Evolutionary conservation across 371 early-diverging fungal genomes (phyloP), one percentile per base, ranked within the genome.

Genomic region (Rhizopus arrhizus): DNA sequence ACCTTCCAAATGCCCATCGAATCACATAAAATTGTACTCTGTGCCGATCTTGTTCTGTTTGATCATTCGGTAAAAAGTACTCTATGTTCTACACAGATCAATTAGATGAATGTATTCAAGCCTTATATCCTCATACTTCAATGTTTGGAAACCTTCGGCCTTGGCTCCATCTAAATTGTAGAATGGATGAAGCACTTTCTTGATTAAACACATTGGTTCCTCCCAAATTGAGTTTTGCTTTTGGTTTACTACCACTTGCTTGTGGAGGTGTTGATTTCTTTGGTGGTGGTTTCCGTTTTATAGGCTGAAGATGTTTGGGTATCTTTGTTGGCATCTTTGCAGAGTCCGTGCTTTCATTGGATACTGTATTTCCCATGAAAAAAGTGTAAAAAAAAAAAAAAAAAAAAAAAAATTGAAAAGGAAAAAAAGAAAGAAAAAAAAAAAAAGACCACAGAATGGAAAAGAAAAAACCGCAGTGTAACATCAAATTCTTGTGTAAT

Each of bases 291-390:
- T 53, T 61, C 32, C 53, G 43, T 15, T 58, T 58, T 11, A 62
- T 53, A 22, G 62, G 66, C 22, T 61, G 58, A 41, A 66, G 57
- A 28, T 66, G 66, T 45, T 58, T 66, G 5, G 66, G 66, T 10
- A 66, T 28, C 35, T 47, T 53, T 28, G 41, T 52, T 3, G 33
- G 41, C 43, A 51, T 36, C 13, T 22, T 35, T 36, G 58, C 31
- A 32, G 46, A 22, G 12, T 13, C 38, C 36, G 36, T 22, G 5
- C 48, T 46, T 12, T 36, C 31, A 36, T 28, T 47, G 11, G 40
- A 57, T 12, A 35, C 35, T 36, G 28, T 13, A 38, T 57, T 57
- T 6, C 58, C 58, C 58, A 57, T 57, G n/a, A 34, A 35, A 43
- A 15, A 9, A 5, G 0, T 56, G 4, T 13, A 15, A 9, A 16